Percentiles rank a stretch among this genome's conserved stretches.
phyloP scores from a whole-genome alignment of 1,284 basidiomycete species.

The Puccinia novopanici region DNA sequence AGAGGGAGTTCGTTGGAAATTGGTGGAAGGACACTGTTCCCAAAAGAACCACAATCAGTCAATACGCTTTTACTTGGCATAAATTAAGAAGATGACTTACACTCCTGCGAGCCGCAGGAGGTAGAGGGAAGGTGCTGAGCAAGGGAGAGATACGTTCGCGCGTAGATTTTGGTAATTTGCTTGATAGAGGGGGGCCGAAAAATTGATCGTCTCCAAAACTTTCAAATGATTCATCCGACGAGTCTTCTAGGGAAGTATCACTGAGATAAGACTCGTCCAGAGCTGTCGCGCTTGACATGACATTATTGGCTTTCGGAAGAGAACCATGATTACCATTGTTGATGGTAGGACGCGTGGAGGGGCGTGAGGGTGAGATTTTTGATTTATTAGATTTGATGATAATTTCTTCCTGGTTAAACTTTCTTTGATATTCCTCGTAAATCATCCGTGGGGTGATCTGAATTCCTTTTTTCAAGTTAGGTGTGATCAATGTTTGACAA shows the following conservation, averaged over 20 bases:
- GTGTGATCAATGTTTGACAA: slow-evolving; percentile 4
- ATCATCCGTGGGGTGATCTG: slow-evolving; percentile 16
- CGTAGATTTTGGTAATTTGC: background rate
- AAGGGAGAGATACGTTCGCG: background rate
- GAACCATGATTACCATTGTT: background rate
- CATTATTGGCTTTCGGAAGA: background rate
- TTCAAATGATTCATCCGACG: slow-evolving; percentile 37
- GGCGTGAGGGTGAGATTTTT: background rate
- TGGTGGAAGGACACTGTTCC: background rate
- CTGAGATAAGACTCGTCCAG: background rate
- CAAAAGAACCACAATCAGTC: background rate
- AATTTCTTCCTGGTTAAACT: slow-evolving; percentile 24
- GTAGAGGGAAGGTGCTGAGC: slow-evolving; percentile 2
- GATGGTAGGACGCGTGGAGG: background rate
- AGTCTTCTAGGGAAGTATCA: background rate
- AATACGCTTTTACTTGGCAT: background rate
- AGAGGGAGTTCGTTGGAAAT: slow-evolving; percentile 21
- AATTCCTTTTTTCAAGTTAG: background rate
- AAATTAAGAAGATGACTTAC: slow-evolving; percentile 1
- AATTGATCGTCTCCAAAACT: slow-evolving; percentile 26
- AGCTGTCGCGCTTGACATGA: background rate
- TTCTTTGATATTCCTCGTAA: slow-evolving; percentile 22
- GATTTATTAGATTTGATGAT: background rate
- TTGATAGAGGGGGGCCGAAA: background rate
- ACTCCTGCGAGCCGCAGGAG: background rate